Conservation (phyloP, 345 rosid genomes). For the Rhizophora mangle region DNA sequence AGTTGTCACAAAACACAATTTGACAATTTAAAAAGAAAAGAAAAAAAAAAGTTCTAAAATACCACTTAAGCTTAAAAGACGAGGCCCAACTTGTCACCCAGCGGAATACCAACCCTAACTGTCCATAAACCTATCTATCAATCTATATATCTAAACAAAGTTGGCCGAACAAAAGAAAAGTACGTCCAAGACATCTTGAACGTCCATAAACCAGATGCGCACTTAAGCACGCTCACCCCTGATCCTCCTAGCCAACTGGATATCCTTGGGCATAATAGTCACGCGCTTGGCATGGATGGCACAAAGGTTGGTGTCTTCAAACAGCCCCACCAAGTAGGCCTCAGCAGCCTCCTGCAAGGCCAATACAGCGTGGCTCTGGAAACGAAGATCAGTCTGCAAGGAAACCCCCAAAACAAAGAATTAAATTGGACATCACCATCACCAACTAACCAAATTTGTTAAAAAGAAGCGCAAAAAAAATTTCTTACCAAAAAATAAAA, state of each 20-base stretch:
- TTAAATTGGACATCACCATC: neutral
- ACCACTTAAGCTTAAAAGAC: neutral
- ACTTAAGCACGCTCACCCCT: constrained; percentile 16
- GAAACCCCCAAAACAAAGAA: neutral
- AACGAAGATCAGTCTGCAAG: constrained; percentile 13
- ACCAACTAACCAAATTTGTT: neutral
- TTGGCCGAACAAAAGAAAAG: neutral
- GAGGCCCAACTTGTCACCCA: too few species aligned
- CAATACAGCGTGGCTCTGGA: constrained; percentile 12
- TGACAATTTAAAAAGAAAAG: neutral
- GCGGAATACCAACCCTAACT: neutral
- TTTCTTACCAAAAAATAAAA: neutral
- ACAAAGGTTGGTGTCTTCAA: constrained; percentile 11
- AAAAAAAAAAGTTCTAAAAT: neutral
- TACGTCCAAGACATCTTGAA: neutral
- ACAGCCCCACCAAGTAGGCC: constrained; percentile 11
- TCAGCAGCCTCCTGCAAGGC: constrained; percentile 21
- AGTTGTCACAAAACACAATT: neutral
- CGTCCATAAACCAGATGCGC: neutral
- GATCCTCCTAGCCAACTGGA: constrained; percentile 10
- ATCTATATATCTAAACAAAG: neutral
- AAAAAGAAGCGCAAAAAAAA: neutral
- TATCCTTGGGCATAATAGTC: constrained; percentile 11
- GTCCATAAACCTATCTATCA: neutral
- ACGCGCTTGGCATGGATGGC: constrained; percentile 16